A percentile compares a stretch with the other conserved stretches of the same genome.
Evolutionary conservation across 2,329 filamentous ascomycete genomes (phyloP).

Genomic region (Beauveria sp.): DNA sequence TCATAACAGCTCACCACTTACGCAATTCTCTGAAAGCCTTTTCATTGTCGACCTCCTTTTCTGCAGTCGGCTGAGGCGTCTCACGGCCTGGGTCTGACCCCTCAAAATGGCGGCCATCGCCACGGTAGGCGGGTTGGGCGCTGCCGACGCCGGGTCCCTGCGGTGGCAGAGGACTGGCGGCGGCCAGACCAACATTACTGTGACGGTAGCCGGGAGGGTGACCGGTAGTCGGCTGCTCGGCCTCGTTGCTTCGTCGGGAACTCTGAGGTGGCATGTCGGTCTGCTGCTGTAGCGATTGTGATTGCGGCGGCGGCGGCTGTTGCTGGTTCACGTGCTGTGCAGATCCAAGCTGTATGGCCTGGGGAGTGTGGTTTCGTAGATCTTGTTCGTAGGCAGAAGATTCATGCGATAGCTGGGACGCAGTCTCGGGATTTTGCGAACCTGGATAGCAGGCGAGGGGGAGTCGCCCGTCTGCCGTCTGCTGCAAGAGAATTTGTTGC

Average conservation of each 20-base stretch:
- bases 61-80: constrained; percentile 46
- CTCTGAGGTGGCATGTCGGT: constrained; percentile 39
- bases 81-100: constrained; percentile 43
- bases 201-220: constrained; percentile 46
- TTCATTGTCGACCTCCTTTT: constrained; percentile 40
- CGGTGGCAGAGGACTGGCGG: constrained; percentile 38
- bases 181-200: constrained; percentile 36
- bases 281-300: constrained; percentile 26
- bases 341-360: constrained; percentile 6
- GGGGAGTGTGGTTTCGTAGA: constrained; percentile 19
- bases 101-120: constrained; percentile 37
- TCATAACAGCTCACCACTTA: constrained; percentile 27
- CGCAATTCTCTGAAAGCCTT: constrained; percentile 51
- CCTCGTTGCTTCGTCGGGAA: constrained; percentile 39
- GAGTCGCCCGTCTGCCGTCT: not conserved
- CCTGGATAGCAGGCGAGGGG: constrained; percentile 13
- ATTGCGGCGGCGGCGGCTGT: constrained; percentile 32
- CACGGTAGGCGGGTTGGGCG: constrained; percentile 32
- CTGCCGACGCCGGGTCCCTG: constrained; percentile 20
- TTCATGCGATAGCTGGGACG: constrained; percentile 57
- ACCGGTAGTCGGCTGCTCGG: constrained; percentile 39
- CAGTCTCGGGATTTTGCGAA: constrained; percentile 47
- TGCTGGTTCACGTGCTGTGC: constrained; percentile 26
- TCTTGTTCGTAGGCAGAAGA: constrained; percentile 44
- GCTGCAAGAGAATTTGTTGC: constrained; percentile 10